Evolutionary conservation across 306 rosid species (phyloP).

Genomic region (Lablab purpureus): DNA sequence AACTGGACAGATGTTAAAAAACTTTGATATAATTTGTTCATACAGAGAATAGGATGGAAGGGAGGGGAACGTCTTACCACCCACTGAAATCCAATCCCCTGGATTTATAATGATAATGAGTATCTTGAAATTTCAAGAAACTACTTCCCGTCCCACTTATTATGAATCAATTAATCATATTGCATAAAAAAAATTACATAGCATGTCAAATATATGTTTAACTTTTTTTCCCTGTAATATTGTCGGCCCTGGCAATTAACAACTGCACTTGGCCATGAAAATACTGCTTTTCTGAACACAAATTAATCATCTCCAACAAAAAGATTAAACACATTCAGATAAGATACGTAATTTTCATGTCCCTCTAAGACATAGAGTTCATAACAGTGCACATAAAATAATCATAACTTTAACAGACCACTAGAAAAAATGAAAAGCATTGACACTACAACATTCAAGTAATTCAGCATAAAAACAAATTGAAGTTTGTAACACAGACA

Average conservation of each 20-base stretch:
- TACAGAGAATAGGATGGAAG: background rate
- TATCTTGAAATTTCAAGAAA: background rate
- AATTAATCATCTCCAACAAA: background rate
- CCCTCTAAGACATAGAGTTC: background rate
- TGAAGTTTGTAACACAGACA: background rate
- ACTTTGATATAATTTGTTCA: background rate
- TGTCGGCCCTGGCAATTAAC: background rate
- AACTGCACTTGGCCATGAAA: slow-evolving; percentile 4
- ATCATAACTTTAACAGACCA: background rate
- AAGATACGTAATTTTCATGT: too few relatives aligned
- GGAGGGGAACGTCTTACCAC: background rate
- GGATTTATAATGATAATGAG: background rate
- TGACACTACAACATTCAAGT: background rate
- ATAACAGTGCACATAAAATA: background rate
- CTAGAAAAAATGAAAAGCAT: slow-evolving; percentile 5
- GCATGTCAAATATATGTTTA: background rate
- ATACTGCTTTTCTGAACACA: background rate
- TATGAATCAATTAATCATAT: slow-evolving; percentile 11
- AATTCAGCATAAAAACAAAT: slow-evolving; percentile 11
- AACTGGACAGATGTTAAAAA: background rate
- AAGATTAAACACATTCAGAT: background rate
- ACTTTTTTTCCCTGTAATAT: background rate
- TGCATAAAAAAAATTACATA: background rate
- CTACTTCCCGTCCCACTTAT: slow-evolving; percentile 22
- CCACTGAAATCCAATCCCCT: slow-evolving; percentile 15